Evolutionary conservation across 139 green algal species (phyloP), one percentile per base, ranked within the genome.

Genomic region (Chlorella sp.): DNA sequence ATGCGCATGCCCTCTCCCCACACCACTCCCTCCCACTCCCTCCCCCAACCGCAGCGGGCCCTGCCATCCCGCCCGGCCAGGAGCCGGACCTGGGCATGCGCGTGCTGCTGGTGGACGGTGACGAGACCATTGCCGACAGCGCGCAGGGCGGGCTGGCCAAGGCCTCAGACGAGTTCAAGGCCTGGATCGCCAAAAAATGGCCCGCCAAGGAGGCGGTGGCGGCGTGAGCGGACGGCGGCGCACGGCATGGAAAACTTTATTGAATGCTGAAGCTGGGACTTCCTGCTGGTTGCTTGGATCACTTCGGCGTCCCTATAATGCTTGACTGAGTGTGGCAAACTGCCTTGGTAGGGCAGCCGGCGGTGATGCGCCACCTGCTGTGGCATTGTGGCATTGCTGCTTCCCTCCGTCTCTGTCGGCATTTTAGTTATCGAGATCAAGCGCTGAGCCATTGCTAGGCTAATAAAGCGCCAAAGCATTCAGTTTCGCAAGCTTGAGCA

Each of bases 31-130:
- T 24, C 51, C 9, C 51, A 20, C 51, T 26, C 51, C 51, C 9
- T 16, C 51, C 2, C 51, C 4, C 14, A 16, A 54, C 46, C 51
- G 51, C 51, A 24, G 80, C 83, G 0, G 90, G 90, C 2, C 89
- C 90, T 40, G 85, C 80, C 64, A 84, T 93, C 62, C 67, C 58
- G 8, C 65, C 87, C 11, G 94, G 93, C 24, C 60, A 80, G 19
- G 83, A 91, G 69, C 73, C 90, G 0, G 92, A 96, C 75, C 88
- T 98, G 30, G 92, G 83, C 68, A 97, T 98, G 95, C 87, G 85
- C n/a, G 83, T 96, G n/a, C 78, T 92, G 43, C 89, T 97, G 56
- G 92, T 94, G 75, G 90, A 98, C 80, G 95, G 95, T 0, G 95
- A 98, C 78, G 92, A 95, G 81, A 38, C 64, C 32, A 44, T 73